These are phyloP conservation scores for Ophiocordyceps camponoti-rufipedis DNA, from an alignment of 2,329 filamentous ascomycete genomes.

Conservation along the genomic window DNA sequence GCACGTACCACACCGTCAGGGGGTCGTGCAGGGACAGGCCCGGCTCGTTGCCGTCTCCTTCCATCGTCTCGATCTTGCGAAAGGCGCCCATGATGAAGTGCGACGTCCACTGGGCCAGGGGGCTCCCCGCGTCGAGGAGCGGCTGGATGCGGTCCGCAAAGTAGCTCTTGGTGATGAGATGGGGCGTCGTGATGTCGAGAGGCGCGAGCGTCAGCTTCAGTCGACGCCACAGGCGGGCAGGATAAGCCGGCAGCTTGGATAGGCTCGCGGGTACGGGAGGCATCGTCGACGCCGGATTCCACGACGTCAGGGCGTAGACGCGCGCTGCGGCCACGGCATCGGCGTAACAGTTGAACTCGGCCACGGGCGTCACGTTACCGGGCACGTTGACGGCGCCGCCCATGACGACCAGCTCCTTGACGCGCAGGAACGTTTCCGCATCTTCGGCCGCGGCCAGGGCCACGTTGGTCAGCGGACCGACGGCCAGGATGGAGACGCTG, in stretches of 20 bases:
- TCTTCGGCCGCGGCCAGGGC: conserved; percentile 79
- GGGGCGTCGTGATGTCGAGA: conserved; percentile 58
- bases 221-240: conserved; percentile 38
- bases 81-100: conserved; percentile 58
- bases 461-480: conserved; percentile 87
- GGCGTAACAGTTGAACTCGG: conserved; percentile 92
- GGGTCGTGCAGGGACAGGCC: conserved; percentile 60
- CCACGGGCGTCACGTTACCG: conserved; percentile 72
- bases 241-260: conserved; percentile 40
- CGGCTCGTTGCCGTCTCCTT: conserved; percentile 36
- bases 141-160: conserved; percentile 38
- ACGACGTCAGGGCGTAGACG: conserved; percentile 60
- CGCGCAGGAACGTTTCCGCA: conserved; percentile 71
- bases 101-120: conserved; percentile 54
- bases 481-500: conserved; percentile 74
- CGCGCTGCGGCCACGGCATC: conserved; percentile 64
- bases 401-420: conserved; percentile 90
- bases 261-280: conserved; percentile 42
- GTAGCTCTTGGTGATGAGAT: conserved; percentile 42
- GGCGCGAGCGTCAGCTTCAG: conserved; percentile 57
- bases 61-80: conserved; percentile 45
- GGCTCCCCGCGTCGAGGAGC: conserved; percentile 42
- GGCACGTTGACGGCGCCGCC: conserved; percentile 64
- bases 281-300: conserved; percentile 60
- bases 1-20: conserved; percentile 60